Base-by-base conservation (phyloP, 2,329 filamentous ascomycete genomes). In the Cordyceps javanica region DNA sequence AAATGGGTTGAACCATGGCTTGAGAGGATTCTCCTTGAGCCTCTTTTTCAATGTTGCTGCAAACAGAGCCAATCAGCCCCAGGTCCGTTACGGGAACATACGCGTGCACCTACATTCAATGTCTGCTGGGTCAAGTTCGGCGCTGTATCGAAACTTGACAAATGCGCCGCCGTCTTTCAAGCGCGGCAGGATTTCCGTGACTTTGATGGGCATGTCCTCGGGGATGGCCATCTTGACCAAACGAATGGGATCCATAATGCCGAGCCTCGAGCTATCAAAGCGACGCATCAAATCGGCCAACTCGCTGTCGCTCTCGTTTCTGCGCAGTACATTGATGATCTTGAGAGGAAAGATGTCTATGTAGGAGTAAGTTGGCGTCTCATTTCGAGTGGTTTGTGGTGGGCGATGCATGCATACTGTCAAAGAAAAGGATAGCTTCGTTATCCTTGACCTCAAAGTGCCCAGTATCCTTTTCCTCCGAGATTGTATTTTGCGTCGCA, bases 111-210 rank as follows among this genome's bases (percentile, higher is more conserved):
- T 64, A 75, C 74, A 67, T 67, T 81, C 77, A 49, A 80, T 67
- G 49, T 77, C 65, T 48, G 73, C 69, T 3, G 73, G 66, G 4
- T 72, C 68, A 10, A 74, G 64, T 11, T 69, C 70, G 1, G 70
- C 60, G 39, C 75, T 72, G 55, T 79, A 82, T 16, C 80, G 81
- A 68, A 95, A 91, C 70, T 95, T 97, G 70, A 97, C 86, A 69
- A 95, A 97, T 0, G 90, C 91, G 13, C 94, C 94, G 16, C 94
- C 94, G 68, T 99, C 94, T 66, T 95, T 92, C 28, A 95, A 77
- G 3, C 91, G 82, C 0, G 92, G 91, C 19, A 97, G 72, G 16
- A 97, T 87, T 66, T 96, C 88, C 3, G 86, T 89, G 48, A 96
- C 83, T 59, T 87, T 85, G 49, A 96, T 75, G 1, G 82, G 77